phyloP scores from a whole-genome alignment of 2,329 filamentous ascomycete genomes.

The Rutstroemia sp. region DNA sequence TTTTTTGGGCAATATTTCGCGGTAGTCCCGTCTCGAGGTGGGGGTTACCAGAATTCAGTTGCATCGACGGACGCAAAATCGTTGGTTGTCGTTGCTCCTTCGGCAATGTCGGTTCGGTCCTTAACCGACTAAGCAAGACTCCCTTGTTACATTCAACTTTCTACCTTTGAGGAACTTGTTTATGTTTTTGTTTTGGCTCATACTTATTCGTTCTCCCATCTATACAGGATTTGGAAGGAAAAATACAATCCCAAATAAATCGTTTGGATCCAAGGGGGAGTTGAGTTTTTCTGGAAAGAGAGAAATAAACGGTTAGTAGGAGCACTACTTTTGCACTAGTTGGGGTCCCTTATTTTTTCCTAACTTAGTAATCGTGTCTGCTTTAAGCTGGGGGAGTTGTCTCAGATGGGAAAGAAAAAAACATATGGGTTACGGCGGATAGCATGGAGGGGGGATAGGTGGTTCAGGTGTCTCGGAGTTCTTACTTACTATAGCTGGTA shows the following conservation, averaged over 20 bases:
- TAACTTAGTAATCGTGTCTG: neutral
- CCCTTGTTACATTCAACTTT: neutral
- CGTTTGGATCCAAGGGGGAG: too few species aligned
- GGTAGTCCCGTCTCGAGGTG: neutral
- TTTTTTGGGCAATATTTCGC: neutral
- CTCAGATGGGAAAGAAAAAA: too few species aligned
- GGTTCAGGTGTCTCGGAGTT: neutral
- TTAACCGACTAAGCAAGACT: too few species aligned
- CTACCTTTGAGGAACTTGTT: neutral
- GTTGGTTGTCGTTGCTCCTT: conserved; percentile 5
- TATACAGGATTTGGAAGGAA: conserved; percentile 81
- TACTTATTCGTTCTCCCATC: neutral
- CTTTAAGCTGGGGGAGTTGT: neutral
- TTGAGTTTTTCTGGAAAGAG: too few species aligned
- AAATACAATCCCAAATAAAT: conserved; percentile 58
- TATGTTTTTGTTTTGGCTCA: neutral
- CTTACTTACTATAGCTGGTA: neutral
- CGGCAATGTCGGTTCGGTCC: conserved; percentile 5
- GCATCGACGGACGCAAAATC: neutral
- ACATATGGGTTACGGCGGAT: too few species aligned
- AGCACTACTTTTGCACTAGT: too few species aligned
- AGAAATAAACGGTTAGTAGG: too few species aligned
- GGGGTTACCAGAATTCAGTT: neutral
- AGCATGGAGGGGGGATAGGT: neutral
- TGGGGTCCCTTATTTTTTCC: too few species aligned